Evolutionary conservation across 352 stramenopile genomes (phyloP).

Genomic region (Phytophthora europaea): DNA sequence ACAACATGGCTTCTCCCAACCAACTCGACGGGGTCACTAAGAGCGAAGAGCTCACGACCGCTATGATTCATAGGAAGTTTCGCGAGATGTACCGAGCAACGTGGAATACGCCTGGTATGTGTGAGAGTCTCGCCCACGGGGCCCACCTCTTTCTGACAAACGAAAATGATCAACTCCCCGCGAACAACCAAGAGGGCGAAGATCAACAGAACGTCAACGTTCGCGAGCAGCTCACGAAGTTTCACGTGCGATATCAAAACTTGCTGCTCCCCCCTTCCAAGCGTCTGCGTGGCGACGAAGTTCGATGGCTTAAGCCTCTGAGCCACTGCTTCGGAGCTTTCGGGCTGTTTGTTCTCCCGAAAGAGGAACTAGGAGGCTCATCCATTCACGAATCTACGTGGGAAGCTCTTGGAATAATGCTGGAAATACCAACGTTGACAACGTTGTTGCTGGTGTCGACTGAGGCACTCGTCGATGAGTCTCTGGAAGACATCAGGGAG

Average conservation of each 20-base stretch:
- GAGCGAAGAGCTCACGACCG: neutral
- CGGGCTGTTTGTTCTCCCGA: slow-evolving; percentile 62
- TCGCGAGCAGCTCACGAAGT: slow-evolving; percentile 26
- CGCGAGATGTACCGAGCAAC: slow-evolving; percentile 59
- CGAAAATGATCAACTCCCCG: slow-evolving; percentile 32
- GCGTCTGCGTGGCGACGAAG: slow-evolving; percentile 24
- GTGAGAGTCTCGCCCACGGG: slow-evolving; percentile 53
- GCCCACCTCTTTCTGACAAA: slow-evolving; percentile 62
- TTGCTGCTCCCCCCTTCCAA: slow-evolving; percentile 64
- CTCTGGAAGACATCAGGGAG: slow-evolving; percentile 53
- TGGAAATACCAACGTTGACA: slow-evolving; percentile 47
- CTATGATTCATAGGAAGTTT: slow-evolving; percentile 44
- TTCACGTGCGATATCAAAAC: slow-evolving; percentile 61
- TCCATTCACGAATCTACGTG: slow-evolving; percentile 38
- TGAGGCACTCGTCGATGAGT: slow-evolving; percentile 58
- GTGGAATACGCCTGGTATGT: slow-evolving; percentile 68
- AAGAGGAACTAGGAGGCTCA: slow-evolving; percentile 18
- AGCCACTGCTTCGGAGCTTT: slow-evolving; percentile 52
- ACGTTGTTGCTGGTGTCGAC: slow-evolving; percentile 48
- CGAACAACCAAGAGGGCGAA: slow-evolving; percentile 25
- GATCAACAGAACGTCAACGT: slow-evolving; percentile 36
- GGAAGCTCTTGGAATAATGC: slow-evolving; percentile 41
- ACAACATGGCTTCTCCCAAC: slow-evolving; percentile 4
- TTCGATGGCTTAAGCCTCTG: slow-evolving; percentile 36
- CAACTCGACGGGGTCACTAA: neutral